phyloP scores from a whole-genome alignment of 495 filamentous ascomycete genomes.

The Aspergillus bertholletiae region DNA sequence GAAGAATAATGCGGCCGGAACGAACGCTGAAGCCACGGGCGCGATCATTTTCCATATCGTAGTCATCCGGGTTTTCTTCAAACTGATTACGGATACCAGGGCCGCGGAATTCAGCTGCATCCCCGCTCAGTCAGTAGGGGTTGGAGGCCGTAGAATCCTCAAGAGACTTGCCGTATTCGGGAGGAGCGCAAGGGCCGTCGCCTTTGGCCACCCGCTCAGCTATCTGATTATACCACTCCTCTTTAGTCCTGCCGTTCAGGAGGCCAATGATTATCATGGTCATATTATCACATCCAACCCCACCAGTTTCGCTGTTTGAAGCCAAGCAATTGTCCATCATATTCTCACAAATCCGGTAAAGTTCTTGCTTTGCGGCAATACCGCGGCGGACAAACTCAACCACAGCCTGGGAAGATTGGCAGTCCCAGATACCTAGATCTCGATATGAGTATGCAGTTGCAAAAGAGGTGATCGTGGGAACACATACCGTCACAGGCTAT shows the following conservation, averaged over 20 bases:
- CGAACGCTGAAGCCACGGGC: slow-evolving; percentile 58
- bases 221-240: slow-evolving; percentile 97
- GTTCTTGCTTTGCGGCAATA: slow-evolving; percentile 90
- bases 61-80: slow-evolving; percentile 89
- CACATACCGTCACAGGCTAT: slow-evolving; percentile 91
- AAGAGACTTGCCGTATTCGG: slow-evolving; percentile 93
- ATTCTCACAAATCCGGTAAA: slow-evolving; percentile 94
- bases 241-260: slow-evolving; percentile 85
- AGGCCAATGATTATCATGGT: slow-evolving; percentile 92
- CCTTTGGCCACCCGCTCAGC: slow-evolving; percentile 91
- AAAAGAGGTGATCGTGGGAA: neutral
- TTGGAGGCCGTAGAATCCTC: slow-evolving; percentile 44
- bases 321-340: slow-evolving; percentile 99
- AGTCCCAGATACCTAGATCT: slow-evolving; percentile 96
- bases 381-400: slow-evolving; percentile 95
- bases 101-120: slow-evolving; percentile 91
- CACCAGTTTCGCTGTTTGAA: slow-evolving; percentile 94
- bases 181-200: slow-evolving; percentile 97
- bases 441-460: neutral
- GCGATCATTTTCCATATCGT: slow-evolving; percentile 76
- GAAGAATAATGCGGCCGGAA: slow-evolving; percentile 81
- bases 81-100: slow-evolving; percentile 78
- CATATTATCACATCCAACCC: slow-evolving; percentile 99
- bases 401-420: slow-evolving; percentile 95
- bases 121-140: slow-evolving; percentile 47